Base-by-base conservation (phyloP, 257 asterid species). In the Schizonepeta tenuifolia region DNA sequence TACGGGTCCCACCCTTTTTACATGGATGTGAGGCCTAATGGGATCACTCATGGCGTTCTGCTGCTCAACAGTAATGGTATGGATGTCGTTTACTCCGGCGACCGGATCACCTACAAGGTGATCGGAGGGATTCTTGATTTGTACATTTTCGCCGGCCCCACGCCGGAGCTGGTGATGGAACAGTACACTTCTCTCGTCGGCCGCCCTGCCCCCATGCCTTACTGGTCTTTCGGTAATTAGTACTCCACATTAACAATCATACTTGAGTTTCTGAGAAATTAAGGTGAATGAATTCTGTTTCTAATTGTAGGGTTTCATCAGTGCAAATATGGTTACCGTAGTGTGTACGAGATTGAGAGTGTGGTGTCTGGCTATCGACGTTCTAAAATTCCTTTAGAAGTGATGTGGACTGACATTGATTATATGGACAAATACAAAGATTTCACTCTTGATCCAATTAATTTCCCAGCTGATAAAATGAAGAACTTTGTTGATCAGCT, bases 401-500 rank as follows among this genome's bases (percentile, higher is more conserved):
- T 87, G 54, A 88, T 94, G 83, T 94, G 99, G 99, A 94, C 92
- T 2, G 97, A 94, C 74, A 90, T 91, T 21, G 99, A 94, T 82
- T 79, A 94, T 87, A 91, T 94, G 99, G 99, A 94, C 41, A 89
- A 75, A 3, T 89, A 77, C 80, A 94, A 94, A 80, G 99, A 94
- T 76, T 94, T 94, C 81, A 94, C 98, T 9, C 84, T 94, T 14
- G 96, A 94, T 72, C 96, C 97, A 33, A 28, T 91, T 60, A 88
- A 89, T 54, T 94, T 85, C 41, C 97, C 97, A 0, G 72, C 55
- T 46, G 79, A 79, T 43, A 51, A 79, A 75, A 82, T 94, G 95
- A 75, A 77, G 77, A 78, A 58, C 2, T 85, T 94, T 63, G 81
- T 89, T 3, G 82, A 88, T 38, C 12, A 47, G 44, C 92, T 94